phyloP scores from a whole-genome alignment of 192 early-diverging fungal genomes.

The Backusella westeae region DNA sequence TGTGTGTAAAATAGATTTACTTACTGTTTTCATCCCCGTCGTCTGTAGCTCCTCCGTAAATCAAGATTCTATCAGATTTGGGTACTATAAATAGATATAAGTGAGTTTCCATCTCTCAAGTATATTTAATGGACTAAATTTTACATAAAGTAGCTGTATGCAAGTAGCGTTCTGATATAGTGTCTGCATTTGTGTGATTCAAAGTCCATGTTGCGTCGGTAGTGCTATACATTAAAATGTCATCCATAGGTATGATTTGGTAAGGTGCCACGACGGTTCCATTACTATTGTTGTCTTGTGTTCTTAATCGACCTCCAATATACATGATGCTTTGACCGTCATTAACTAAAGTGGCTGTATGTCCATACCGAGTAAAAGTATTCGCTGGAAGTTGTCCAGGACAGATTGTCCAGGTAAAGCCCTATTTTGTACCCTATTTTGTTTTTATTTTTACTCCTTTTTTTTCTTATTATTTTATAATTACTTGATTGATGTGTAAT shows the following conservation, averaged over 20 bases:
- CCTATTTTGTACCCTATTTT: neutral
- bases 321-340: neutral
- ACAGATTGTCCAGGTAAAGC: neutral
- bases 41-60: constrained; percentile 4
- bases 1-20: neutral
- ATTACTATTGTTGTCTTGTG: neutral
- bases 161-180: neutral
- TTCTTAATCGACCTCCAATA: neutral
- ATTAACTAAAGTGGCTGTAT: neutral
- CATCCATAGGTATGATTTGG: neutral
- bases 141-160: constrained; percentile 8
- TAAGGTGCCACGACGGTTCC: neutral
- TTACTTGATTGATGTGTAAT: neutral
- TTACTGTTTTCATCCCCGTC: neutral
- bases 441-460: neutral
- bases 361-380: neutral
- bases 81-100: constrained; percentile 9
- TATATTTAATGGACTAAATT: neutral
- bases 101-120: neutral
- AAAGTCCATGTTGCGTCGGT: neutral
- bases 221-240: neutral
- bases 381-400: neutral
- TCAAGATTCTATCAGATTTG: neutral
- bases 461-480: neutral
- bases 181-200: neutral